These are phyloP conservation scores for Clohesyomyces aquaticus DNA, from an alignment of 495 filamentous ascomycete species.

Conservation along the genomic window DNA sequence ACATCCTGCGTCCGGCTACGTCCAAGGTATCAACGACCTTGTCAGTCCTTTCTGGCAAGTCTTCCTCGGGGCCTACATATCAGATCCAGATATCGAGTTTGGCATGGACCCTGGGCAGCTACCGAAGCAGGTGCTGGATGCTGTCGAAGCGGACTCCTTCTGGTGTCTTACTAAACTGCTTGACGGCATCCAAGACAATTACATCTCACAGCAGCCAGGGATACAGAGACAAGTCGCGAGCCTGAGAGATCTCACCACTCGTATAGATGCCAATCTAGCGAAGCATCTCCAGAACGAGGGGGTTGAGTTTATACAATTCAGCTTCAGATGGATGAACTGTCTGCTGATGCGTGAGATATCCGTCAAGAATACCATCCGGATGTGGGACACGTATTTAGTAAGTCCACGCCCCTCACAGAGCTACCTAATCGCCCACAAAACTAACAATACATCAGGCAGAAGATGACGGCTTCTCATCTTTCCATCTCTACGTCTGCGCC, in stretches of 20 bases:
- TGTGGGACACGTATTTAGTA: slow-evolving; percentile 99
- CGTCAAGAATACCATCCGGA: slow-evolving; percentile 92
- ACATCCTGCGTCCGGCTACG: slow-evolving; percentile 95
- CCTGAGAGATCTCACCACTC: slow-evolving; percentile 81
- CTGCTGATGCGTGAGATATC: slow-evolving; percentile 96
- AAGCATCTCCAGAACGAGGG: slow-evolving; percentile 87
- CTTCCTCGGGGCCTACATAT: slow-evolving; percentile 91
- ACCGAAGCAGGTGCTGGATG: slow-evolving; percentile 87
- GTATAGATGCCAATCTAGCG: slow-evolving; percentile 83
- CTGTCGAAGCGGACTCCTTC: slow-evolving; percentile 96
- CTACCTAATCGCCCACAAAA: background rate
- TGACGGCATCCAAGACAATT: slow-evolving; percentile 98
- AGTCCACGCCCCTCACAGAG: slow-evolving; percentile 37
- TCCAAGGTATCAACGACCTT: slow-evolving; percentile 97
- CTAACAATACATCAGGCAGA: slow-evolving; percentile 66
- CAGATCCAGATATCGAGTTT: slow-evolving; percentile 84
- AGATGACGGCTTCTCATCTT: slow-evolving; percentile 96
- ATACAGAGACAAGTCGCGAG: slow-evolving; percentile 92
- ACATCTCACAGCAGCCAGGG: slow-evolving; percentile 94
- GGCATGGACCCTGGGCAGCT: slow-evolving; percentile 97
- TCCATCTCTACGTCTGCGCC: slow-evolving; percentile 97
- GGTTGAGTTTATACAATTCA: slow-evolving; percentile 98
- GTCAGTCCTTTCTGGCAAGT: slow-evolving; percentile 98
- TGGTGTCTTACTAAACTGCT: slow-evolving; percentile 97
- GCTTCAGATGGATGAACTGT: slow-evolving; percentile 99